Percentiles rank a stretch among this genome's conserved stretches.
Evolutionary conservation across 306 rosid species (phyloP).

Genomic region (Herpetospermum pedunculosum): DNA sequence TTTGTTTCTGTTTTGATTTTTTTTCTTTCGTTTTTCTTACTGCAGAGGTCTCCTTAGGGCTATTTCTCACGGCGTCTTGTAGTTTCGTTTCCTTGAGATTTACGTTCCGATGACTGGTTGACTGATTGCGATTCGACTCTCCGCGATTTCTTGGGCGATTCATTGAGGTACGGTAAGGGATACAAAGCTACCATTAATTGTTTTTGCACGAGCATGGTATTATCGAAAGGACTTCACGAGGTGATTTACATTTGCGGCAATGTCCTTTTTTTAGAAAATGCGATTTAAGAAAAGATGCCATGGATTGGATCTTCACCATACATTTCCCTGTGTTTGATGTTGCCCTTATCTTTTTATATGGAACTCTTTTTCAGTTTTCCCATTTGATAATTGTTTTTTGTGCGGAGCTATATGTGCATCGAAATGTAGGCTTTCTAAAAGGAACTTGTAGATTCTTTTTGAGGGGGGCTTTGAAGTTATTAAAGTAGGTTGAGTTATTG

Average conservation of each 20-base stretch:
- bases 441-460: not conserved
- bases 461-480: not conserved
- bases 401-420: not conserved
- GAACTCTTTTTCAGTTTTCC: not conserved
- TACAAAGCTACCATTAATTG: not conserved
- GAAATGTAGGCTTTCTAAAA: not conserved
- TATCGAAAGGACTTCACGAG: not conserved
- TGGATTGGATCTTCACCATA: not conserved
- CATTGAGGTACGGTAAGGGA: constrained; percentile 7
- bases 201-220: not conserved
- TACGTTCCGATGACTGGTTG: constrained; percentile 8
- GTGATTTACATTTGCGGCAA: not conserved
- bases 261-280: not conserved
- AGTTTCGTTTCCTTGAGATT: not conserved
- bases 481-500: not conserved
- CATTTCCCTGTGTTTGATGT: not conserved
- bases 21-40: not conserved
- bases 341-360: not conserved
- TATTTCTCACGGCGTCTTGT: not conserved
- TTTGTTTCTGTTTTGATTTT: not conserved
- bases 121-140: constrained; percentile 3
- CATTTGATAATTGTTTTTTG: not conserved
- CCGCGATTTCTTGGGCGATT: constrained; percentile 4
- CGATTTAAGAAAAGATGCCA: not conserved
- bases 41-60: not conserved